Percentiles rank a stretch among this genome's conserved stretches.
Conservation (phyloP, 2,329 filamentous ascomycete species). For the Monilinia fructigena region DNA sequence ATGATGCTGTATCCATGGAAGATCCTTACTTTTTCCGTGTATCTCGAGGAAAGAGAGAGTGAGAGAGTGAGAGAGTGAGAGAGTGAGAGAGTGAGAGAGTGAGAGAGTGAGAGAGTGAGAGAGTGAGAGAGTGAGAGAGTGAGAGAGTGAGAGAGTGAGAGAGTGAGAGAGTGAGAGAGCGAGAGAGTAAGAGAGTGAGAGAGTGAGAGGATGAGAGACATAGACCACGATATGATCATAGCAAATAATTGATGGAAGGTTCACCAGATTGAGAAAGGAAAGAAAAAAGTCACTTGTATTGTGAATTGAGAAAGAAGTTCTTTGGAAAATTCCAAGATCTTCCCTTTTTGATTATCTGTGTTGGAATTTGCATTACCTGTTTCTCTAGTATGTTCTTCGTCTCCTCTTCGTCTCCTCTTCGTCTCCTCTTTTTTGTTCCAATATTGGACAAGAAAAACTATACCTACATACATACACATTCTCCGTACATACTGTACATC, state of each 20-base stretch:
- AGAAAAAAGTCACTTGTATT: no score
- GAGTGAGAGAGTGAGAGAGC: no score
- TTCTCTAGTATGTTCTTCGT: constrained; percentile 6
- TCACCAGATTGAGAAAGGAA: no score
- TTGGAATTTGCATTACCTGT: background rate
- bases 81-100: background rate
- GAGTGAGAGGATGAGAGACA: background rate
- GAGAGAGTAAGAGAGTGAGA: background rate
- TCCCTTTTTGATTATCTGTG: background rate
- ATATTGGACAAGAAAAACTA: background rate
- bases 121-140: no score
- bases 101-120: background rate
- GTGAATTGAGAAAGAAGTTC: background rate
- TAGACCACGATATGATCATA: constrained; percentile 11
- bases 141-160: background rate
- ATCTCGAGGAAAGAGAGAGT: background rate
- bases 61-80: no score
- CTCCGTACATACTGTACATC: no score
- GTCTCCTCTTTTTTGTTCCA: background rate
- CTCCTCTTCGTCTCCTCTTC: background rate
- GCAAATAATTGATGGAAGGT: background rate
- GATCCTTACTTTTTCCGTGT: constrained; percentile 20
- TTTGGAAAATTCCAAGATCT: background rate
- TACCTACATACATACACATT: background rate
- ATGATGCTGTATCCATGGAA: constrained; percentile 5